Base-by-base conservation (phyloP, 2,329 filamentous ascomycete genomes). In the Graphiopsis chlorocephala region DNA sequence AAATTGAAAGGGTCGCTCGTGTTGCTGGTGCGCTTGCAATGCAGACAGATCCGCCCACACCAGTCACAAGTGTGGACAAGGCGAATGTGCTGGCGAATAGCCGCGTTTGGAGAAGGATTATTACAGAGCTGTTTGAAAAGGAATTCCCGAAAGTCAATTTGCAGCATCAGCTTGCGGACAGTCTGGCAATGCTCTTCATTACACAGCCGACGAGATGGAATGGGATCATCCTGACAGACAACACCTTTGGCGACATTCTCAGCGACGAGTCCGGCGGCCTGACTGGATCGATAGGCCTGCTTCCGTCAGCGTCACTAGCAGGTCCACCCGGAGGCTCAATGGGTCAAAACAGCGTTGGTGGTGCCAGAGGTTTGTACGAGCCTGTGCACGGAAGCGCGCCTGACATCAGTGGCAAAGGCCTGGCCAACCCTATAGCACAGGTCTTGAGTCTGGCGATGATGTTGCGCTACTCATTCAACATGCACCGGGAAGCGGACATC, bases 11-110 rank as follows among this genome's bases (percentile, higher is more conserved):
- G 28, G 75, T 80, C 23, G 79, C 80, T 0, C 79, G 81, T 2
- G 80, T 84, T 1, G 79, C 79, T 12, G 82, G 80, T 0, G 78
- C 77, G 5, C 74, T 84, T 5, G 81, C 83, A 0, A 74, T 66
- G 70, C 71, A 70, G 66, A 71, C 74, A 8, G 75, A 75, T 53
- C 70, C 72, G 10, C 78, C 80, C 14, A 74, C 78, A 0, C 71
- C 77, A 2, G 82, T 84, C 1, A 82, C 78, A 76, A 82, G 79
- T 64, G 78, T 77, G 1, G 83, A 85, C 72, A 85, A 85, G 72
- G 82, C 82, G 48, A 85, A 85, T 65, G 82, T 85, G 11, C 77
- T 85, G 10, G 83, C 83, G 0, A 83, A 77, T 55, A 78, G 80
- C 4, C 74, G 83, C 2, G 78, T 85, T 4, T 84, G 83, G 83